phyloP scores from a whole-genome alignment of 129 eudicot species.

The Escallonia rubra region DNA sequence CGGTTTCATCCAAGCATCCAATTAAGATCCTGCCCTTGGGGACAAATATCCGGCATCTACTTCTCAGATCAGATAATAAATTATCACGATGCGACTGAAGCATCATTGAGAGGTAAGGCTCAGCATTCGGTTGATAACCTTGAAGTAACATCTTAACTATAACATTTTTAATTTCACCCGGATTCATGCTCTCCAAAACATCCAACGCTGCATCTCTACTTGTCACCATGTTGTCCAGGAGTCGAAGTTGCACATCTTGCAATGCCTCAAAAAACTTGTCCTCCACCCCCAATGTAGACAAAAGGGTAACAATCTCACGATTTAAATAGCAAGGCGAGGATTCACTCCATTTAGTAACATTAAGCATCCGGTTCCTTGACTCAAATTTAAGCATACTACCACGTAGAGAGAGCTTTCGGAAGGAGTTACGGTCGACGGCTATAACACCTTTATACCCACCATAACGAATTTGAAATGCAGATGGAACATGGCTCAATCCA shows the following conservation, averaged over 20 bases:
- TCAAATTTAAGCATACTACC: conserved; percentile 88
- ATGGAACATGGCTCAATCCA: conserved; percentile 55
- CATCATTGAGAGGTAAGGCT: conserved; percentile 86
- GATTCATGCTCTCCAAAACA: conserved; percentile 61
- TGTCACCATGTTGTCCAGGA: conserved; percentile 51
- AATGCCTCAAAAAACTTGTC: conserved; percentile 47
- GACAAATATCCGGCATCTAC: conserved; percentile 67
- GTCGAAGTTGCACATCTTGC: conserved; percentile 51
- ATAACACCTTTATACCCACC: conserved; percentile 97
- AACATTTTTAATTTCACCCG: conserved; percentile 45
- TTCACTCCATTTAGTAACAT: conserved; percentile 76
- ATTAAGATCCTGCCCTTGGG: conserved; percentile 83
- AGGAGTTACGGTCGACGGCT: conserved; percentile 70
- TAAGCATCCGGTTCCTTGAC: conserved; percentile 76
- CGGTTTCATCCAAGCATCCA: conserved; percentile 87
- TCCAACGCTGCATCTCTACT: conserved; percentile 57
- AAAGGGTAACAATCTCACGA: conserved; percentile 73
- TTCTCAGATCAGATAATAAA: conserved; percentile 54
- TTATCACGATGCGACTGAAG: conserved; percentile 57
- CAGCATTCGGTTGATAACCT: conserved; percentile 66
- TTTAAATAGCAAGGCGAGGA: conserved; percentile 83
- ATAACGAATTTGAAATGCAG: conserved; percentile 90
- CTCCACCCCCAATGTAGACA: conserved; percentile 75
- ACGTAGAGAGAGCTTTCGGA: conserved; percentile 68
- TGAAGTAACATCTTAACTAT: conserved; percentile 60